Percentiles rank a stretch among this genome's conserved stretches.
These are phyloP conservation scores for Arthrinium puccinioides DNA, from an alignment of 2,329 filamentous ascomycete species.

Conservation along the genomic window DNA sequence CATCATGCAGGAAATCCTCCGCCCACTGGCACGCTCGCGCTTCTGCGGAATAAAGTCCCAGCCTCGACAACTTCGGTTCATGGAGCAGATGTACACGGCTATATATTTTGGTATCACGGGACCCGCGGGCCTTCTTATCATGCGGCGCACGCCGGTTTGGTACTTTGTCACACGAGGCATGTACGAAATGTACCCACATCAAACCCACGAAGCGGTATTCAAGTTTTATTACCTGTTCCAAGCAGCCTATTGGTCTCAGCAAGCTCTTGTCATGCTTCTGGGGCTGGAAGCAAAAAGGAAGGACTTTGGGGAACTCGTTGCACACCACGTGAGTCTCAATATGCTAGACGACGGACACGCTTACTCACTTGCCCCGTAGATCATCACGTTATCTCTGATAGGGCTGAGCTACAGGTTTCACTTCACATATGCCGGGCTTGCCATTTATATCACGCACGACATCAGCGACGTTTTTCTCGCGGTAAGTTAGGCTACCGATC, in stretches of 20 bases:
- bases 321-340: slow-evolving; percentile 33
- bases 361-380: neutral
- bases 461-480: neutral
- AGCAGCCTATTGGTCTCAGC: slow-evolving; percentile 68
- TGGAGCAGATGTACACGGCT: slow-evolving; percentile 70
- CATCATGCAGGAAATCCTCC: slow-evolving; percentile 63
- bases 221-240: slow-evolving; percentile 72
- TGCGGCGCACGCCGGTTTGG: slow-evolving; percentile 63
- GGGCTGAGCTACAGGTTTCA: neutral
- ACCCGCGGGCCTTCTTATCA: slow-evolving; percentile 62
- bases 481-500: slow-evolving; percentile 13
- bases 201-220: slow-evolving; percentile 55
- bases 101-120: slow-evolving; percentile 63
- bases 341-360: neutral
- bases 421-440: neutral
- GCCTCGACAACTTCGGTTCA: slow-evolving; percentile 62
- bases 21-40: slow-evolving; percentile 45
- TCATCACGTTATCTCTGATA: neutral
- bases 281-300: slow-evolving; percentile 66
- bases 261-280: slow-evolving; percentile 61
- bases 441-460: neutral
- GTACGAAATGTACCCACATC: slow-evolving; percentile 66
- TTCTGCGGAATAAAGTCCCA: slow-evolving; percentile 50
- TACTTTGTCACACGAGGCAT: slow-evolving; percentile 68
- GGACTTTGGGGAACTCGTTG: slow-evolving; percentile 57